Conservation (phyloP, 1,284 basidiomycete species). For the Megacollybia platyphylla region DNA sequence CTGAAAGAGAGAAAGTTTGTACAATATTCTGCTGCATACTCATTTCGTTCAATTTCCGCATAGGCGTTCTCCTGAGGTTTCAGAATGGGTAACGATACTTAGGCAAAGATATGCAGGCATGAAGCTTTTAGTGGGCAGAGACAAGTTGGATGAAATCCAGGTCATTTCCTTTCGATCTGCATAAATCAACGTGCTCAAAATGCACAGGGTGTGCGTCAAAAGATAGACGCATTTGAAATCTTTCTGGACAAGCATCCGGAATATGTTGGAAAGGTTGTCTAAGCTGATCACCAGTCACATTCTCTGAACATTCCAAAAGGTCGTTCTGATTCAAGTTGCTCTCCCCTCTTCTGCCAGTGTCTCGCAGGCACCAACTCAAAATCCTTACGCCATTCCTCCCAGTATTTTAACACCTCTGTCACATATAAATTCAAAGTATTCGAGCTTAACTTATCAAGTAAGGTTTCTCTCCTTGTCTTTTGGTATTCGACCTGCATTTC, state of each 20-base stretch:
- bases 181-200: conserved; percentile 1
- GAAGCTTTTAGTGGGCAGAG: conserved; percentile 78
- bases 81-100: conserved; percentile 70
- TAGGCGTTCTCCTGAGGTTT: conserved; percentile 58
- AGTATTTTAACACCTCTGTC: conserved; percentile 30
- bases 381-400: conserved; percentile 2
- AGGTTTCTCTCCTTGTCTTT: background rate
- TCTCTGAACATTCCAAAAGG: conserved; percentile 18
- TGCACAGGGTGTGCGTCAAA: conserved; percentile 63
- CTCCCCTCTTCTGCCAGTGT: conserved; percentile 23
- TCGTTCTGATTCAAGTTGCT: conserved; percentile 79
- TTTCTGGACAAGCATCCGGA: conserved; percentile 73
- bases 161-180: conserved; percentile 15
- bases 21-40: background rate
- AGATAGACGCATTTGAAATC: conserved; percentile 74
- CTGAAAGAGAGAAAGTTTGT: conserved; percentile 47
- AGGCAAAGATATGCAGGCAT: conserved; percentile 73
- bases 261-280: conserved; percentile 56
- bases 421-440: conserved; percentile 74
- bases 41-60: background rate
- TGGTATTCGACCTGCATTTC: background rate
- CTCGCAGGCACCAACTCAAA: conserved; percentile 1
- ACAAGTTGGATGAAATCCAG: conserved; percentile 82
- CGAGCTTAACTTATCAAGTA: conserved; percentile 64
- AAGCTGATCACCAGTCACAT: background rate